Conservation (phyloP, 2,329 filamentous ascomycete genomes). For the Monosporascus ibericus region DNA sequence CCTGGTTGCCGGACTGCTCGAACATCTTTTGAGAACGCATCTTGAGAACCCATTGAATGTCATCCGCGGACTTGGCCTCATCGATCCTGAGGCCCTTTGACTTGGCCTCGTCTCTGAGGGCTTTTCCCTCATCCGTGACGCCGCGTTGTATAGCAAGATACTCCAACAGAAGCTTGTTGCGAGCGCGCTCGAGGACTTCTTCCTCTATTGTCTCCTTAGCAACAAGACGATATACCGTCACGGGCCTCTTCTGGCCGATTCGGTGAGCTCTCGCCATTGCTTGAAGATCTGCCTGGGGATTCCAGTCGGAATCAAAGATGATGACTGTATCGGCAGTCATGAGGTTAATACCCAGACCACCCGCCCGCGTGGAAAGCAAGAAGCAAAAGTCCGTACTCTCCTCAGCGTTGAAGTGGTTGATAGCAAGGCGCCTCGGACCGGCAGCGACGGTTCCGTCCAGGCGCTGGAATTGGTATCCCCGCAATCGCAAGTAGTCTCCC, state of each 20-base stretch:
- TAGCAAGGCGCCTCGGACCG: slow-evolving; percentile 81
- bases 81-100: slow-evolving; percentile 69
- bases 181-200: slow-evolving; percentile 89
- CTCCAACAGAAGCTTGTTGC: slow-evolving; percentile 95
- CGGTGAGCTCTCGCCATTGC: slow-evolving; percentile 98
- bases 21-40: slow-evolving; percentile 99
- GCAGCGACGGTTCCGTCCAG: slow-evolving; percentile 93
- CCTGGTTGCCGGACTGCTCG: slow-evolving; percentile 92
- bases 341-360: slow-evolving; percentile 95
- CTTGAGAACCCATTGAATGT: slow-evolving; percentile 94
- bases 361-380: slow-evolving; percentile 86
- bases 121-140: slow-evolving; percentile 90
- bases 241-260: slow-evolving; percentile 92
- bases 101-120: slow-evolving; percentile 66
- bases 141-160: slow-evolving; percentile 96
- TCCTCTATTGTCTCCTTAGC: slow-evolving; percentile 98
- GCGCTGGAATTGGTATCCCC: slow-evolving; percentile 92
- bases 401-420: slow-evolving; percentile 98
- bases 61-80: slow-evolving; percentile 85
- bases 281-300: slow-evolving; percentile 94
- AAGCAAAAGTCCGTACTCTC: slow-evolving; percentile 96
- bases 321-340: slow-evolving; percentile 99
- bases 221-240: slow-evolving; percentile 92
- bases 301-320: slow-evolving; percentile 98
- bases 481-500: slow-evolving; percentile 84